These are phyloP conservation scores for Acanthamoeba castellanii DNA, from an alignment of 208 protist species.

Conservation along the genomic window DNA sequence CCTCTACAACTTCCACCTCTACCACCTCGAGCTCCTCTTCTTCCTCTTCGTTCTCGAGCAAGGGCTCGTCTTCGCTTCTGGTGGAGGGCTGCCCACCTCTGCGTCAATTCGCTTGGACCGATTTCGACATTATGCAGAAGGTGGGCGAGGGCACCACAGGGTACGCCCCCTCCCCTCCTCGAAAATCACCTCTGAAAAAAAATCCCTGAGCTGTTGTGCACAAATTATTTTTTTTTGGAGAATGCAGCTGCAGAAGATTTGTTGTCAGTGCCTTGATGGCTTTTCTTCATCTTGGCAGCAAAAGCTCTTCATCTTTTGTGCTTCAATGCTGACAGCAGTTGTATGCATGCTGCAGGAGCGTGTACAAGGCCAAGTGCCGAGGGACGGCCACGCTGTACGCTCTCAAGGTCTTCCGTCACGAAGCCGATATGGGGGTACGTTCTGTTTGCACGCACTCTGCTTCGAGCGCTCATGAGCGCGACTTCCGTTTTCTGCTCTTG, in stretches of 20 bases:
- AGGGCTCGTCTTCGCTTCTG: background rate
- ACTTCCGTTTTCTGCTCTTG: too few species aligned
- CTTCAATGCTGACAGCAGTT: background rate
- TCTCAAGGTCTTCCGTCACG: constrained; percentile 61
- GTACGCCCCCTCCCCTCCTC: background rate
- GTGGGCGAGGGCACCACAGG: constrained; percentile 69
- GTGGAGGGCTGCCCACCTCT: background rate
- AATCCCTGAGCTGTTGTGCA: background rate
- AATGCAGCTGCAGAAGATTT: too few species aligned
- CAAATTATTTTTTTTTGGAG: too few species aligned
- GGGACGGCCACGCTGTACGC: background rate
- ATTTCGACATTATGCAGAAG: constrained; percentile 63
- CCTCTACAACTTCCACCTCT: background rate
- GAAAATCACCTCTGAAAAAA: background rate
- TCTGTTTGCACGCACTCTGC: background rate
- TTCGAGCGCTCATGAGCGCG: too few species aligned
- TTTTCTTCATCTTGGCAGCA: constrained; percentile 9
- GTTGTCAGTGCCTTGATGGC: too few species aligned
- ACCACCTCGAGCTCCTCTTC: background rate
- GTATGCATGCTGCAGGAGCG: constrained; percentile 1
- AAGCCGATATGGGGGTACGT: constrained; percentile 33
- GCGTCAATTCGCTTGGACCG: constrained; percentile 1
- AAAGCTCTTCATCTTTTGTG: too few species aligned
- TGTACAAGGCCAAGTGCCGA: constrained; percentile 34
- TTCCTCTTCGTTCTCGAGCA: background rate